Percentiles rank a stretch among this genome's conserved stretches.
phyloP scores from a whole-genome alignment of 371 early-diverging fungal genomes.

The Mortierella sp. region DNA sequence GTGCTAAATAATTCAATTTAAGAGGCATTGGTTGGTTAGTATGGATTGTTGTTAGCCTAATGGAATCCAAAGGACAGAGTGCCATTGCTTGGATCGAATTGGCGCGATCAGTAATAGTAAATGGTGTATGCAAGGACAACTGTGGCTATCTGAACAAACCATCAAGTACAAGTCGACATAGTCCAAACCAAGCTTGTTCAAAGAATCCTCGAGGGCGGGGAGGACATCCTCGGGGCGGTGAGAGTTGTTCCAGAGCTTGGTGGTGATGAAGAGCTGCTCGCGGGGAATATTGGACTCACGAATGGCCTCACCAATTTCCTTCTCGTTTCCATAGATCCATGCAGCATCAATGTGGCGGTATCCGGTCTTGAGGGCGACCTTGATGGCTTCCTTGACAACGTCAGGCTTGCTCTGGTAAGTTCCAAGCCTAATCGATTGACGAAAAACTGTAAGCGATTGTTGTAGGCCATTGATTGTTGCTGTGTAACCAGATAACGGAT shows the following conservation, averaged over 20 bases:
- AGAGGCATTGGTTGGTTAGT: neutral
- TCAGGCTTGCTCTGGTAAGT: conserved; percentile 73
- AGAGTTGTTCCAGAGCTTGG: conserved; percentile 93
- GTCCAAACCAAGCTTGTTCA: conserved; percentile 80
- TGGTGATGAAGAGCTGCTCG: conserved; percentile 86
- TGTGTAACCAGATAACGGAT: conserved; percentile 1
- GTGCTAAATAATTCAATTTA: no score
- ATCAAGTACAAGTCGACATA: conserved; percentile 95
- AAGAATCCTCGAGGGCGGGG: conserved; percentile 73
- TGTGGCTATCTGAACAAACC: no score
- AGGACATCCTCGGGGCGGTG: conserved; percentile 80
- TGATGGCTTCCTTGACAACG: conserved; percentile 71
- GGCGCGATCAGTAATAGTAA: neutral
- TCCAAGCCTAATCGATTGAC: conserved; percentile 60
- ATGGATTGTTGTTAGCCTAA: neutral
- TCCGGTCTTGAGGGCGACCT: conserved; percentile 68
- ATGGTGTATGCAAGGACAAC: no score
- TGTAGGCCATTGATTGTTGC: neutral
- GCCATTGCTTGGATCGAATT: neutral
- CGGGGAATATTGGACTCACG: conserved; percentile 70
- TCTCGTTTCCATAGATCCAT: conserved; percentile 84
- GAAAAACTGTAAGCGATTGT: neutral
- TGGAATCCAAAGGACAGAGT: neutral
- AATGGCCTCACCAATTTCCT: conserved; percentile 85
- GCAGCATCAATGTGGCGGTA: conserved; percentile 86